Conservation (phyloP, 495 filamentous ascomycete species). For the Penicillium nucicola region DNA sequence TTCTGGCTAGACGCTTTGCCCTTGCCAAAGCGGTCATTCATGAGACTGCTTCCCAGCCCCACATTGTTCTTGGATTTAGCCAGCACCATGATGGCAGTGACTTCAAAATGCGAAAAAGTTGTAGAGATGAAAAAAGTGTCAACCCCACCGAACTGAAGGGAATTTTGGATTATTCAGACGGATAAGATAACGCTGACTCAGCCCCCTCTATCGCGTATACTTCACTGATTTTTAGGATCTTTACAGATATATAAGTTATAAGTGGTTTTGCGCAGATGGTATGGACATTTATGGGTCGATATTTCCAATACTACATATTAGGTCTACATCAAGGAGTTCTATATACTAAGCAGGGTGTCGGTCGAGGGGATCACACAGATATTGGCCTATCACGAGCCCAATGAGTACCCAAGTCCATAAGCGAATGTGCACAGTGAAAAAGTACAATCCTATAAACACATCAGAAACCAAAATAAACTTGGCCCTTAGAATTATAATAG, state of each 20-base stretch:
- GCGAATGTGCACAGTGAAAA: constrained; percentile 6
- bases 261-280: too few relatives aligned
- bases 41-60: constrained; percentile 86
- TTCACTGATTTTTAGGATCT: not conserved
- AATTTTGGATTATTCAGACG: constrained; percentile 34
- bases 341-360: too few relatives aligned
- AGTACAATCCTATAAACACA: not conserved
- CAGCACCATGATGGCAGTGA: constrained; percentile 68
- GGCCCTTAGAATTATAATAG: not conserved
- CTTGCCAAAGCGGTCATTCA: constrained; percentile 92
- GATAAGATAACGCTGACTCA: constrained; percentile 35
- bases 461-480: not conserved
- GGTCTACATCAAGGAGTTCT: too few relatives aligned
- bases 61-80: constrained; percentile 94
- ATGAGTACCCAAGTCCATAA: constrained; percentile 8
- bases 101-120: constrained; percentile 10
- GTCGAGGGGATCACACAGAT: too few relatives aligned
- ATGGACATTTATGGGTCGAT: not conserved
- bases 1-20: constrained; percentile 73
- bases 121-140: constrained; percentile 12
- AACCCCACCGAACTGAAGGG: constrained; percentile 28
- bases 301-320: too few relatives aligned
- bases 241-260: not conserved
- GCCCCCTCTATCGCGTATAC: constrained; percentile 6
- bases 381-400: constrained; percentile 3